A percentile compares a stretch with the other conserved stretches of the same genome.
phyloP scores from a whole-genome alignment of 108 stramenopile genomes.

The Nitzschia sp. region DNA sequence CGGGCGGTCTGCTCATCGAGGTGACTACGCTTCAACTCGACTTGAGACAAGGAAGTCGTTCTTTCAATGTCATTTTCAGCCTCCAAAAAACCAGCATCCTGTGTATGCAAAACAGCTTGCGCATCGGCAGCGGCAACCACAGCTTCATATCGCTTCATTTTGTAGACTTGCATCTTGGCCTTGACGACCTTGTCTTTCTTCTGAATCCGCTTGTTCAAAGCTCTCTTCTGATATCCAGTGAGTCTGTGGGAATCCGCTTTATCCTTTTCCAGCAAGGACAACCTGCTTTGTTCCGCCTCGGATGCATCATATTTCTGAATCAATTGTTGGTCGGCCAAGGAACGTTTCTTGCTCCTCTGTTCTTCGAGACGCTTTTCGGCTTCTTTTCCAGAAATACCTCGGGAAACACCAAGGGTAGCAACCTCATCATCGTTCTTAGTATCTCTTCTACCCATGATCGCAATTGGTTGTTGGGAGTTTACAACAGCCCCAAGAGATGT shows the following conservation, averaged over 20 bases:
- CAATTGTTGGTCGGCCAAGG: conserved; percentile 12
- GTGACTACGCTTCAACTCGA: conserved; percentile 50
- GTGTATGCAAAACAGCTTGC: conserved; percentile 64
- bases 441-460: background rate
- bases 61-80: conserved; percentile 78
- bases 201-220: conserved; percentile 35
- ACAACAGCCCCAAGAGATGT: background rate
- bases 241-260: conserved; percentile 5
- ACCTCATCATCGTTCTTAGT: conserved; percentile 3
- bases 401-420: conserved; percentile 15
- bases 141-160: conserved; percentile 66
- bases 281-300: conserved; percentile 8
- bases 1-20: conserved; percentile 60
- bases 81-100: conserved; percentile 66
- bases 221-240: conserved; percentile 50
- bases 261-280: conserved; percentile 16
- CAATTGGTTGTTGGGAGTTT: background rate
- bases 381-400: conserved; percentile 23
- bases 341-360: conserved; percentile 20
- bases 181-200: conserved; percentile 34
- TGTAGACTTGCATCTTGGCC: conserved; percentile 42
- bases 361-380: conserved; percentile 17
- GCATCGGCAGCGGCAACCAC: conserved; percentile 77
- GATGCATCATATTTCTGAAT: conserved; percentile 31
- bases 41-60: conserved; percentile 63